Evolutionary conservation across 805 yeast species (phyloP), one percentile per base, ranked within the genome.

Genomic region (Wickerhamiella sorbophila): DNA sequence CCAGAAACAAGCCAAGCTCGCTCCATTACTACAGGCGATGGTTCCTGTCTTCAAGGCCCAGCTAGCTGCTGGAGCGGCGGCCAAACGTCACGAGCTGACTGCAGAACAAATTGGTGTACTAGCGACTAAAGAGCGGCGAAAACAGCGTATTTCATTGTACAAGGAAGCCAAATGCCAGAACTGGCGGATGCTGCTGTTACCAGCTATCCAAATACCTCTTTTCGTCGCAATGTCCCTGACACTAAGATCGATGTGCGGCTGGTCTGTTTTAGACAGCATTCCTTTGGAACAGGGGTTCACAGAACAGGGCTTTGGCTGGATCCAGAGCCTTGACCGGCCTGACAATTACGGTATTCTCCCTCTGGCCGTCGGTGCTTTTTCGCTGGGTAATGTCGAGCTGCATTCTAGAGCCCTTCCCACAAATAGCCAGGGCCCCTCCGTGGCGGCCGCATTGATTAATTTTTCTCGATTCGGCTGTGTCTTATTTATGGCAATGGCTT

Each of bases 341-440:
- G 82, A 84, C 62, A 82, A 77, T 1, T 61, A 66, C 44, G 74
- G 75, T 33, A 56, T 76, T 0, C 61, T 83, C 17, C 96, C 98
- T 0, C 55, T 85, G 5, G 57, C 74, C 0, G 58, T 87, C 12
- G 96, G 96, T 1, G 59, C 76, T 0, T 52, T 79, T 2, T 74
- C 93, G 0, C 59, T 88, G 39, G 69, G 77, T 27, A 88, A 88
- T 53, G 77, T 83, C 12, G 95, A 87, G 57, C 80, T 88, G 78
- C 80, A 82, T 43, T 75, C 86, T n/a, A 66, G 78, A 42, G 70
- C 70, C 40, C 56, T 74, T 39, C 43, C 47, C 39, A 50, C 52
- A 3, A 42, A 44, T n/a, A 31, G 35, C 26, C 20, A 70, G 26
- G 56, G 53, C 8, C 57, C 56, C 29, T 48, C 51, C 10, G 45